Base-by-base conservation (phyloP, 768 basidiomycete genomes). In the Saitozyma podzolica region DNA sequence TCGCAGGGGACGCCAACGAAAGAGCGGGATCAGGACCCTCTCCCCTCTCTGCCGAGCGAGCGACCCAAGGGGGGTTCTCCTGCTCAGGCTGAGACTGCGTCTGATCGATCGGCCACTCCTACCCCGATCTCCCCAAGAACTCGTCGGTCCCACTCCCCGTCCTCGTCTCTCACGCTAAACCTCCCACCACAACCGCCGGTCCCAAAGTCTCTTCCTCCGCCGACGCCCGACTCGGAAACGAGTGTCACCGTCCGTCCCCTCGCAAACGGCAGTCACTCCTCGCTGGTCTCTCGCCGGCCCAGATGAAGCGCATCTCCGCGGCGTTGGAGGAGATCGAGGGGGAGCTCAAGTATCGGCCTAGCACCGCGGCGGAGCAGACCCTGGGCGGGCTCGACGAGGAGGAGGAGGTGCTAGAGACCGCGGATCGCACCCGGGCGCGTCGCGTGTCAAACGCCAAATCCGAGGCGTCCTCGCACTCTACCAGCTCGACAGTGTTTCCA, bases 221-320 rank as follows among this genome's bases (percentile, higher is more conserved):
- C 41, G 41, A 19, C 45, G 13, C 11, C 13, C 9, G 42, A 43
- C 54, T 10, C 42, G 13, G 14, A 19, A 2, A 11, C 16, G 50
- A 40, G n/a, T 5, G 2, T 5, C 29, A 29, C 40, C 5, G 55
- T 10, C 4, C 39, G 29, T 16, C 50, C 14, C 58, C 52, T 41
- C 41, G 43, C 49, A 64, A 63, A 40, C 59, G 73, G 8, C 62
- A 70, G 50, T 73, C 71, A 13, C 47, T 67, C 17, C 56, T 76
- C 5, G 63, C 67, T 8, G 66, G 63, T n/a, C 54, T 76, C 48
- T 67, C 64, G 16, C 64, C 72, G 1, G 70, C 75, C 16, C 75
- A 76, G 53, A 57, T 70, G 37, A 72, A 70, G 54, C 48, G 75
- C n/a, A 74, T 76, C 9, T 76, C 75, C 1, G 41, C 58, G 20